Evolutionary conservation across 768 basidiomycete species (phyloP).

Genomic region (Auriscalpium vulgare): DNA sequence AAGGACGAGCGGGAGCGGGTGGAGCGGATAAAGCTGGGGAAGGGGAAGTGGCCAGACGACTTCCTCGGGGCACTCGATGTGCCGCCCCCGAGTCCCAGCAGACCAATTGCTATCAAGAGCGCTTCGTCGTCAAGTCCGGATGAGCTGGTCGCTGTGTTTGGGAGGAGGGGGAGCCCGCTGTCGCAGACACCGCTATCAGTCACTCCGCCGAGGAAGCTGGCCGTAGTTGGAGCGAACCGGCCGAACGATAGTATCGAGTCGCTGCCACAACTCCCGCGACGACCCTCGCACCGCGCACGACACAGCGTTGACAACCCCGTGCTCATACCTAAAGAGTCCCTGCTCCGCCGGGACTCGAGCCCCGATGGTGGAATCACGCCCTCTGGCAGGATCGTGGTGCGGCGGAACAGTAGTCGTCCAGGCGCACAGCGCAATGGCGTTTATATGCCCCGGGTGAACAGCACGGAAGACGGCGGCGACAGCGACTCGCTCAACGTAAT

Average conservation of each 20-base stretch:
- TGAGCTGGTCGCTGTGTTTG: constrained; percentile 13
- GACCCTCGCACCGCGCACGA: constrained; percentile 56
- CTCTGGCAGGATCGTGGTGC: constrained; percentile 35
- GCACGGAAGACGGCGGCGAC: constrained; percentile 8
- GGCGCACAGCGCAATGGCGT: constrained; percentile 2
- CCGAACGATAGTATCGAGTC: constrained; percentile 40
- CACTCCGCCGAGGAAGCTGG: constrained; percentile 48
- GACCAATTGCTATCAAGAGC: constrained; percentile 15
- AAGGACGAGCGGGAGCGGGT: constrained; percentile 24
- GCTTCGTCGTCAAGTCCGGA: constrained; percentile 2
- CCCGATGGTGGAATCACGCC: constrained; percentile 40
- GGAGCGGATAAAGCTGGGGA: constrained; percentile 50
- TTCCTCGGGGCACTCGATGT: constrained; percentile 54
- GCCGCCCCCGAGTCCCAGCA: constrained; percentile 7
- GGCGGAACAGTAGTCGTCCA: constrained; percentile 38
- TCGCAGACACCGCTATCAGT: constrained; percentile 22
- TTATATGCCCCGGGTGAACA: constrained; percentile 6
- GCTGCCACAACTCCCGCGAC: constrained; percentile 40
- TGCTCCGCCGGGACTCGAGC: constrained; percentile 42
- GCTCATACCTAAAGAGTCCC: constrained; percentile 28
- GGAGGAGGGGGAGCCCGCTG: constrained; percentile 18
- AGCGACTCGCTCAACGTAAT: constrained; percentile 31
- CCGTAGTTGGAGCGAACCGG: constrained; percentile 37
- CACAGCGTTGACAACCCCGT: constrained; percentile 50
- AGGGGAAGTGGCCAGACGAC: constrained; percentile 82